These are phyloP conservation scores for Houttuynia cordata DNA, from an alignment of 164 flowering plant species.

Conservation along the genomic window DNA sequence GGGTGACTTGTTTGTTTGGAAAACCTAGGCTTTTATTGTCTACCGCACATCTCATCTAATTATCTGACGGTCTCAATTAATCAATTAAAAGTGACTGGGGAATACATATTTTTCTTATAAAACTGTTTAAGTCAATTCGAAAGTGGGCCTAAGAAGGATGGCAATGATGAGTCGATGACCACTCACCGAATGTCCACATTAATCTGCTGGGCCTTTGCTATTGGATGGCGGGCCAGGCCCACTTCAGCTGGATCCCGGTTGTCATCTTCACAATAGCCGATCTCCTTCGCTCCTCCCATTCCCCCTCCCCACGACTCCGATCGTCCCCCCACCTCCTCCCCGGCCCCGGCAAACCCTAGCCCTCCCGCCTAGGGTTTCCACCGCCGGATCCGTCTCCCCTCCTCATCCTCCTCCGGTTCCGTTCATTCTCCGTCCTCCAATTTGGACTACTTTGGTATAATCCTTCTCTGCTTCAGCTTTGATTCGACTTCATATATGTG, in stretches of 20 bases:
- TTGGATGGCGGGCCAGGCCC: neutral
- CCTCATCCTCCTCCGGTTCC: neutral
- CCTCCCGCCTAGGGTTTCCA: neutral
- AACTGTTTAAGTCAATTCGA: too few species aligned
- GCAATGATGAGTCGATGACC: too few species aligned
- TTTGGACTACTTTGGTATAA: neutral
- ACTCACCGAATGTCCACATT: too few species aligned
- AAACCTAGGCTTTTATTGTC: too few species aligned
- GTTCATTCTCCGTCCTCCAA: neutral
- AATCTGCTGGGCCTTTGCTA: neutral
- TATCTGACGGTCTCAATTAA: too few species aligned
- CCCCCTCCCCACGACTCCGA: neutral
- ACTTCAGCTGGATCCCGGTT: neutral
- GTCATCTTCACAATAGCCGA: neutral
- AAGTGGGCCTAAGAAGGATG: too few species aligned
- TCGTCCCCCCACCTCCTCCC: neutral
- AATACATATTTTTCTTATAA: too few species aligned
- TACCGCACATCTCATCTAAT: too few species aligned
- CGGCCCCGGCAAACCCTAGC: neutral
- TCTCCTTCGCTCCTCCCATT: neutral
- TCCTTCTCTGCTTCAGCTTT: neutral
- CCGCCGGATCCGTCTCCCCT: neutral
- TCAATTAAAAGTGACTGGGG: too few species aligned
- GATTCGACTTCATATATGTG: too few species aligned
- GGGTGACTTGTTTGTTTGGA: too few species aligned